Evolutionary conservation across 305 asterid species (phyloP).

Genomic region (Ilex paraguariensis): DNA sequence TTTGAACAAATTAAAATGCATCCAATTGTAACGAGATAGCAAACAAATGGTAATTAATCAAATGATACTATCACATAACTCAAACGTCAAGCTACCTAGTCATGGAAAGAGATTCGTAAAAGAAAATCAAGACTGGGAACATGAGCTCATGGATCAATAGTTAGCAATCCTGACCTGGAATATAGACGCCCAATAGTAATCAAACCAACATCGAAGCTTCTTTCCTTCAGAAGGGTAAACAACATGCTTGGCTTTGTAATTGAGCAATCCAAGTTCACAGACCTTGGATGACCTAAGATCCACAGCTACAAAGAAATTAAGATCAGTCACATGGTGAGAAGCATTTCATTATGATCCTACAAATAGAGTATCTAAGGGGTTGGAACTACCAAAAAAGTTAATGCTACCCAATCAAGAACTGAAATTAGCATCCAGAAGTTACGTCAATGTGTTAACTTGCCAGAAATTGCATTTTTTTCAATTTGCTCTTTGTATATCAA

Average conservation of each 20-base stretch:
- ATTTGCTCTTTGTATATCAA: too few species aligned
- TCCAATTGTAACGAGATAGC: too few species aligned
- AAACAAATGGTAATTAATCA: too few species aligned
- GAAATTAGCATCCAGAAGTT: background rate
- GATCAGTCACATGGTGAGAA: background rate
- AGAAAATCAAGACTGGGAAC: background rate
- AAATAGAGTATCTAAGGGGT: too few species aligned
- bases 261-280: slow-evolving; percentile 83
- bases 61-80: too few species aligned
- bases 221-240: slow-evolving; percentile 66
- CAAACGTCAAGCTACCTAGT: too few species aligned
- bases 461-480: too few species aligned
- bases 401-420: background rate
- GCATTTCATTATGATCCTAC: background rate
- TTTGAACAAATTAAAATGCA: too few species aligned
- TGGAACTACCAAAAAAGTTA: background rate
- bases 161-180: slow-evolving; percentile 55
- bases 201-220: slow-evolving; percentile 80
- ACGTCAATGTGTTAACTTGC: too few species aligned
- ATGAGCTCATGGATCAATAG: slow-evolving; percentile 9
- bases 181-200: slow-evolving; percentile 97
- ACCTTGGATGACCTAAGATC: slow-evolving; percentile 93
- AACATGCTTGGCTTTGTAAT: slow-evolving; percentile 79
- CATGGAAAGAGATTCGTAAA: background rate
- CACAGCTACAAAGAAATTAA: slow-evolving; percentile 58